Percentiles rank a stretch among this genome's conserved stretches.
These are phyloP conservation scores for Suhomyces kilbournensis DNA, from an alignment of 805 yeast species.

Conservation along the genomic window DNA sequence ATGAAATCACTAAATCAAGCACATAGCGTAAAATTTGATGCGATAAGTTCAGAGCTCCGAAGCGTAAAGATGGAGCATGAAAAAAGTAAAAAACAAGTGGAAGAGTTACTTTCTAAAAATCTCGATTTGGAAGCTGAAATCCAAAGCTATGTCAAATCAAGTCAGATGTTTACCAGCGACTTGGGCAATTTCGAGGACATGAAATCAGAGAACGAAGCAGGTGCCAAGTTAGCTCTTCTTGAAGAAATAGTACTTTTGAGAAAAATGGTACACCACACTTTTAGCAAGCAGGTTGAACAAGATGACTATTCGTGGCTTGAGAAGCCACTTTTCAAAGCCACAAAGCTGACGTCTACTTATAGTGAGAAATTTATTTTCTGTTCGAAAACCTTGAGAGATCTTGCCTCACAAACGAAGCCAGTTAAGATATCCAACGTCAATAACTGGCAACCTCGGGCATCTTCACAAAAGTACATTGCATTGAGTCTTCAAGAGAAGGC, in stretches of 20 bases:
- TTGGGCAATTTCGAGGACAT: conserved; percentile 31
- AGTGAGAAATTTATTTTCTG: neutral
- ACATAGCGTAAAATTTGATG: conserved; percentile 22
- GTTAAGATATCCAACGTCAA: conserved; percentile 6
- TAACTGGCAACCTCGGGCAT: conserved; percentile 13
- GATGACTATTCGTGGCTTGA: conserved; percentile 22
- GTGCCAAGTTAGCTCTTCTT: conserved; percentile 34
- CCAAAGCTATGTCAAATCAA: conserved; percentile 23
- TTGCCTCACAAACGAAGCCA: conserved; percentile 12
- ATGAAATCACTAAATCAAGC: conserved; percentile 30
- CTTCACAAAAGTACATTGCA: conserved; percentile 17
- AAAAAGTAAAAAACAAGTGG: conserved; percentile 19
- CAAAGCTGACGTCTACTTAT: neutral
- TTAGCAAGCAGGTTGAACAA: neutral
- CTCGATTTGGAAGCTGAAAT: conserved; percentile 20
- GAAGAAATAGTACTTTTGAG: conserved; percentile 46
- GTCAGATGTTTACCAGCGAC: conserved; percentile 11
- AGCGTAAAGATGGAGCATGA: conserved; percentile 8
- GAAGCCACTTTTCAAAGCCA: conserved; percentile 3
- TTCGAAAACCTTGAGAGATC: conserved; percentile 5
- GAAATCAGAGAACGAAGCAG: conserved; percentile 29
- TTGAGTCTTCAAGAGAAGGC: conserved; percentile 17
- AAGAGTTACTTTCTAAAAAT: conserved; percentile 18
- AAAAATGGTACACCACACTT: conserved; percentile 16
- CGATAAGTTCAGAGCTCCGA: conserved; percentile 13